Evolutionary conservation across 2,329 filamentous ascomycete genomes (phyloP).

Genomic region (Geoglossum cookeanum): DNA sequence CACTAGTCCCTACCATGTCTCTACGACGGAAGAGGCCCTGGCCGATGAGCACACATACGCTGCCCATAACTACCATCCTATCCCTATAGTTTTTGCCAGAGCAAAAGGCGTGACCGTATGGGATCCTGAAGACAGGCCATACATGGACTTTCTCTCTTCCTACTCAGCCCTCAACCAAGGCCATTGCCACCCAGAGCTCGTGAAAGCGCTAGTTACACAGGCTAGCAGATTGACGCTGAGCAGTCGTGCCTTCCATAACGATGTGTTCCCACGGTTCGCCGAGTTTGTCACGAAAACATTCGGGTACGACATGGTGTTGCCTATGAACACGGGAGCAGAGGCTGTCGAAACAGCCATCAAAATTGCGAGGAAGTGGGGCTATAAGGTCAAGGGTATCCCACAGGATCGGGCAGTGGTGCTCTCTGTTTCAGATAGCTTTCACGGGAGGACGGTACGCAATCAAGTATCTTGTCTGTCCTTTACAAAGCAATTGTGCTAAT

Average conservation of each 20-base stretch:
- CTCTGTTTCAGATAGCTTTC: slow-evolving; percentile 80
- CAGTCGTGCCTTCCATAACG: slow-evolving; percentile 92
- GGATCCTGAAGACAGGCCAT: slow-evolving; percentile 91
- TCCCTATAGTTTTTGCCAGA: slow-evolving; percentile 80
- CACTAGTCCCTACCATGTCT: slow-evolving; percentile 41
- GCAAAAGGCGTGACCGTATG: slow-evolving; percentile 78
- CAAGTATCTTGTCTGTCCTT: background rate
- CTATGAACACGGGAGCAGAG: slow-evolving; percentile 96
- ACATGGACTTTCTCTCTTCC: slow-evolving; percentile 93
- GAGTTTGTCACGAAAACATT: slow-evolving; percentile 79
- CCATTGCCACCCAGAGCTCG: slow-evolving; percentile 89
- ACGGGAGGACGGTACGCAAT: slow-evolving; percentile 66
- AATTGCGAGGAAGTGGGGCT: slow-evolving; percentile 92
- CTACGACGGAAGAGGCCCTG: slow-evolving; percentile 65
- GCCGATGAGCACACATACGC: slow-evolving; percentile 64
- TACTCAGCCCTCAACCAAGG: slow-evolving; percentile 98
- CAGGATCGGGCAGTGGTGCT: slow-evolving; percentile 71
- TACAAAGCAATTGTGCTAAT: background rate
- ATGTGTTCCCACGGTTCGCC: slow-evolving; percentile 91
- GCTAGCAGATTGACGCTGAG: slow-evolving; percentile 77
- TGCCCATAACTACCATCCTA: slow-evolving; percentile 96
- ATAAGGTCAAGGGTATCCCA: slow-evolving; percentile 84
- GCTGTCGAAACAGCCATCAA: slow-evolving; percentile 93
- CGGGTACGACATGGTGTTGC: slow-evolving; percentile 92
- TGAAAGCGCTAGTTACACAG: slow-evolving; percentile 79